A percentile compares a stretch with the other conserved stretches of the same genome.
phyloP scores from a whole-genome alignment of 2,329 filamentous ascomycete genomes.

The Botrytis porri region DNA sequence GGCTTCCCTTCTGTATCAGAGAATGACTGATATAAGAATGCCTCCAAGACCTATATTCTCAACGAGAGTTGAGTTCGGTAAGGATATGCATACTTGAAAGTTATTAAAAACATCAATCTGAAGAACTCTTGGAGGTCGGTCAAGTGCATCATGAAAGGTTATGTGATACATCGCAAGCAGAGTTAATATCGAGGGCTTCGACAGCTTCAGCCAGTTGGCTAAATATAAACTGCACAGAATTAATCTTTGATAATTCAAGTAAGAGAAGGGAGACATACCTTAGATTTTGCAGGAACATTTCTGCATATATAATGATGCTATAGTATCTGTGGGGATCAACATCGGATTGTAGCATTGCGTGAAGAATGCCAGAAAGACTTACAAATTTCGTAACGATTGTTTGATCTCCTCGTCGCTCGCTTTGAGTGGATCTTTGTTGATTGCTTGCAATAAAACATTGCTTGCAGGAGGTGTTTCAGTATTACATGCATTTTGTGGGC shows the following conservation, averaged over 20 bases:
- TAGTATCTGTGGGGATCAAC: neutral
- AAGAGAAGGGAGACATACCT: neutral
- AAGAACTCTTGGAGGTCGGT: neutral
- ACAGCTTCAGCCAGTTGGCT: neutral
- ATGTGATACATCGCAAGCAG: neutral
- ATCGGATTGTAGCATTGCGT: neutral
- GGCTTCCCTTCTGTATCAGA: neutral
- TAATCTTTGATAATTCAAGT: neutral
- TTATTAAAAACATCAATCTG: neutral
- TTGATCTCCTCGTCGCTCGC: neutral
- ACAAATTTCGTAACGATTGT: neutral
- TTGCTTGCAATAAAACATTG: too few relatives aligned
- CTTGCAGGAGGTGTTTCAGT: too few relatives aligned
- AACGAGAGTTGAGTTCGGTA: accelerated
- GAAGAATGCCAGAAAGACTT: neutral
- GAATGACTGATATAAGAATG: neutral
- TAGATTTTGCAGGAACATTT: neutral
- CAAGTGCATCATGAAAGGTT: neutral
- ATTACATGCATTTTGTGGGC: too few relatives aligned
- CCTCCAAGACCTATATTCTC: neutral
- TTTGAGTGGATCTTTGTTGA: neutral
- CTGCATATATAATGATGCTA: neutral
- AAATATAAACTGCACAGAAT: neutral
- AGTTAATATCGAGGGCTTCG: too few relatives aligned
- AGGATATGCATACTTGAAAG: neutral